Percentiles rank a stretch among this genome's conserved stretches.
Conservation (phyloP, 2,329 filamentous ascomycete species). For the Microsporum ferrugineum region DNA sequence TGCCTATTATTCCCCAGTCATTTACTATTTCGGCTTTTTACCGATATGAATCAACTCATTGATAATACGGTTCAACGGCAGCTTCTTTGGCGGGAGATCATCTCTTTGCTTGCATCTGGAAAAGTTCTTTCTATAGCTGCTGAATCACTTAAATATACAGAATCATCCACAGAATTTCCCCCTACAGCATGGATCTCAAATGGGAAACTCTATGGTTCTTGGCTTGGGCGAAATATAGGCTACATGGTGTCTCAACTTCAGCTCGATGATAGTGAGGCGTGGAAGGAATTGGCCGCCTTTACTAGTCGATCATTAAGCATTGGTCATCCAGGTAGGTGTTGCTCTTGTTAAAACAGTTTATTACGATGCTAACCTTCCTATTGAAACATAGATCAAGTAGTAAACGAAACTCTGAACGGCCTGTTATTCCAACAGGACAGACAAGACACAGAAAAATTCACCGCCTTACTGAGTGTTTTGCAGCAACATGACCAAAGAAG, state of each 20-base stretch:
- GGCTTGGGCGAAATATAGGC: constrained; percentile 58
- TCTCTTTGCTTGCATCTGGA: constrained; percentile 49
- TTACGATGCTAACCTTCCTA: constrained; percentile 12
- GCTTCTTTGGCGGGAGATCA: constrained; percentile 52
- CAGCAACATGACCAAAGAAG: constrained; percentile 40
- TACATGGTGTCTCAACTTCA: constrained; percentile 34
- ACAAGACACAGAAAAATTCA: constrained; percentile 23
- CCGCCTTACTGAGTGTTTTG: constrained; percentile 32
- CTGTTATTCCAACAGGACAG: constrained; percentile 26
- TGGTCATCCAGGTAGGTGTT: constrained; percentile 54
- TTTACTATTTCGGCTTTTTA: constrained; percentile 35
- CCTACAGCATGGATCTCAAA: constrained; percentile 50
- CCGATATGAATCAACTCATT: constrained; percentile 33
- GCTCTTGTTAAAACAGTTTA: not conserved
- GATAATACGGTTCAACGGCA: constrained; percentile 36
- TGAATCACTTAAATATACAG: constrained; percentile 39
- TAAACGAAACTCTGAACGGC: constrained; percentile 29
- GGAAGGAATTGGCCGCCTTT: constrained; percentile 34
- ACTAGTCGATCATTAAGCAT: constrained; percentile 53
- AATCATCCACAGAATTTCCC: constrained; percentile 19
- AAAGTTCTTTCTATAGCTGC: constrained; percentile 48
- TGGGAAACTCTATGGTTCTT: constrained; percentile 53
- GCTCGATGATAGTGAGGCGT: constrained; percentile 20
- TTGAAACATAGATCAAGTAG: constrained; percentile 27
- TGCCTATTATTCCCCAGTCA: constrained; percentile 35